Base-by-base conservation (phyloP, 345 rosid species). In the Populus tremula region DNA sequence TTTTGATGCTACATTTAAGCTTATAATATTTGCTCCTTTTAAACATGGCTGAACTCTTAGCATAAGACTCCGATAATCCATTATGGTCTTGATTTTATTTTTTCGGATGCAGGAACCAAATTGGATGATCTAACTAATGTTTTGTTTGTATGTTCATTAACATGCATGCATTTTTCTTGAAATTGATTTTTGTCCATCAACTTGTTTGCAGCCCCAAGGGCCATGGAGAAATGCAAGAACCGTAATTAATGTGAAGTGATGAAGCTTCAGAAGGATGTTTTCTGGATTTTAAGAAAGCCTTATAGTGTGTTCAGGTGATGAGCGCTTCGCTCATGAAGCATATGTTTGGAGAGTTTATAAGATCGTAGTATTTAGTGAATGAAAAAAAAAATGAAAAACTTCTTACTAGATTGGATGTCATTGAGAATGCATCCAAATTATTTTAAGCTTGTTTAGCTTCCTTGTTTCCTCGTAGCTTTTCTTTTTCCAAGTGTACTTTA, bases 211-310 rank as follows among this genome's bases (percentile, higher is more conserved):
- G 91, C 91, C 78, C 91, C 91, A 27, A 83, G 89, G 78, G 82
- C 87, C 62, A 73, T 77, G 84, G 89, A 83, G 82, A 88, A 88
- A 80, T 86, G 85, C 84, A 86, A 83, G 85, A 84, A 31, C 79
- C 82, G 71, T 25, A 69, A 70, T 67, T 84, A 80, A 80, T 0
- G 25, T 38, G 33, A 27, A 36, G 72, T 61, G 38, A 29, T 35
- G 72, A 80, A 71, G 64, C 80, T 76, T 63, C 16, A 29, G 64
- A 9, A 78, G 41, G 38, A 75, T 47, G 67, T 31, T 72, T 80
- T 35, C 63, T 76, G n/a, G 41, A 54, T n/a, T 66, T 71, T 11
- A 59, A 43, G 61, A 70, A 50, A 71, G 59, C 74, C 69, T 39
- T 39, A 23, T 81, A 64, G 78, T 53, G 33, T 78, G 81, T 73